Percentiles rank a stretch among this genome's conserved stretches.
Evolutionary conservation across 2,329 filamentous ascomycete species (phyloP).

Genomic region (Talaromyces pinophilus): DNA sequence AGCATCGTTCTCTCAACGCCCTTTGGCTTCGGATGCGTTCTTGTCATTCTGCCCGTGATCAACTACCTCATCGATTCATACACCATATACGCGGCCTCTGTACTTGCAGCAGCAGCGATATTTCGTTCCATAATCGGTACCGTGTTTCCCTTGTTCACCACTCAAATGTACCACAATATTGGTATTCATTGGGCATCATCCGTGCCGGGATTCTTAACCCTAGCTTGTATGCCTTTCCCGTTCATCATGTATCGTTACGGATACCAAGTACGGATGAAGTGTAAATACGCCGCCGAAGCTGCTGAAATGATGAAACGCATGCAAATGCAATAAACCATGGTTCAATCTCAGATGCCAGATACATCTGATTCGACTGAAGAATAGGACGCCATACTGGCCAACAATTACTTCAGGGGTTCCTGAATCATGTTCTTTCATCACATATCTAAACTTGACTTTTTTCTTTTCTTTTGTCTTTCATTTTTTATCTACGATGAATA

Average conservation of each 20-base stretch:
- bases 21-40: constrained; percentile 40
- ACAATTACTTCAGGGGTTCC: neutral
- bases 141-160: constrained; percentile 47
- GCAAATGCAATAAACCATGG: constrained; percentile 13
- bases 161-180: constrained; percentile 41
- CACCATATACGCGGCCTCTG: constrained; percentile 39
- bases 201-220: constrained; percentile 43
- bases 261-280: constrained; percentile 35
- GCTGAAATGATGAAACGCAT: constrained; percentile 20
- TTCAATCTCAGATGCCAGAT: constrained; percentile 15
- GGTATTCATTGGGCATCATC: constrained; percentile 47
- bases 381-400: neutral
- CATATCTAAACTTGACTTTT: neutral
- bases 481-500: neutral
- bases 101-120: constrained; percentile 44
- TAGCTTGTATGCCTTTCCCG: constrained; percentile 39
- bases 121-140: constrained; percentile 46
- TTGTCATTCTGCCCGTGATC: constrained; percentile 37
- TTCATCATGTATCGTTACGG: constrained; percentile 45
- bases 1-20: constrained; percentile 33
- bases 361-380: neutral
- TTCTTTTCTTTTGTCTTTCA: neutral
- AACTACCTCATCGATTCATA: constrained; percentile 44
- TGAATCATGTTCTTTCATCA: neutral
- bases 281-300: constrained; percentile 35